Evolutionary conservation across 306 rosid genomes (phyloP), one percentile per base, ranked within the genome.

Genomic region (Pueraria montana): DNA sequence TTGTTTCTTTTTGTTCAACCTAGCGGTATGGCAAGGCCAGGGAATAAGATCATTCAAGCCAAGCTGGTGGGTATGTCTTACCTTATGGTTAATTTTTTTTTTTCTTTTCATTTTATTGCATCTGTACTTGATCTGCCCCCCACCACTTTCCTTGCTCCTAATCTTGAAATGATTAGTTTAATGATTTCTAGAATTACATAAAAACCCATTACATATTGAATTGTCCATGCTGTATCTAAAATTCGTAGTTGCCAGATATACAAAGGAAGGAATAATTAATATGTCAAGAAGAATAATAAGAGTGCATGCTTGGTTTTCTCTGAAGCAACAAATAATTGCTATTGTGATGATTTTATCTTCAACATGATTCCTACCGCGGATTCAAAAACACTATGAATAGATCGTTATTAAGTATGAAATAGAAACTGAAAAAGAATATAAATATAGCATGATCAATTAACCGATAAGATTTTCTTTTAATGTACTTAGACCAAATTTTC

Each of bases 1-100:
- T 49, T 76, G 50, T 17, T 38, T 23, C 21, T 4, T 20, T 69
- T 34, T 16, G 3, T 82, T 20, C 86, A 43, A 46, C 24, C 69
- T 59, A 38, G 8, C 16, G 3, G 59, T 80, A 87, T 93, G 95
- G 88, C 90, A 6, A 84, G 83, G 68, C 92, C 83, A 2, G 97
- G 85, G 78, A 91, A 87, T 87, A 87, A 88, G 89, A 88, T 90
- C 88, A 84, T 93, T 36, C 95, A 90, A 86, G 97, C 98, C 90
- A 94, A 92, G 91, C 87, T 94, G 98, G 98, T 94, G 86, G 94
- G 97, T 94, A 92, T 84, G 91, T 92, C 91, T 90, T 75, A 81
- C 91, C 92, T 80, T 83, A 59, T 79, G 40, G 8, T 66, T 80
- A 10, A 32, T 27, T 26, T 24, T n/a, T 9, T 36, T 13, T 11